Evolutionary conservation across 176 grass and related monocot species (phyloP).

Genomic region (Alloteropsis semialata): DNA sequence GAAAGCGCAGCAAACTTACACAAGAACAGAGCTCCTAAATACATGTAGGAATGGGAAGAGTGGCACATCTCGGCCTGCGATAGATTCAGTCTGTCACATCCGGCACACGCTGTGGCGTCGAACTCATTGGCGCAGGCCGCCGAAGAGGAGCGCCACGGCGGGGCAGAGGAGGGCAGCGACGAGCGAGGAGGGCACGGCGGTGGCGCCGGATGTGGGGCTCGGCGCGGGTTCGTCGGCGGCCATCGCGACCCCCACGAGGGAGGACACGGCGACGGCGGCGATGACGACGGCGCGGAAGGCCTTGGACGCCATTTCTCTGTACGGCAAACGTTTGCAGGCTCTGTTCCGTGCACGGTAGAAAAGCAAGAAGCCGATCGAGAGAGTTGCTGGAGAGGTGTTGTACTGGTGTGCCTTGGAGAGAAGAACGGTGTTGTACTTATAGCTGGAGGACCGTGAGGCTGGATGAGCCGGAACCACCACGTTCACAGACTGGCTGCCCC

Average conservation of each 20-base stretch:
- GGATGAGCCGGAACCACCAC: conserved; percentile 9
- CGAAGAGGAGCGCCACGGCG: conserved; percentile 57
- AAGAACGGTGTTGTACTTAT: conserved; percentile 30
- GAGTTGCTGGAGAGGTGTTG: neutral
- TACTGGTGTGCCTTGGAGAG: neutral
- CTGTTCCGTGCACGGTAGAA: neutral
- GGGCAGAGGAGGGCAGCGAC: conserved; percentile 55
- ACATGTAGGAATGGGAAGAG: neutral
- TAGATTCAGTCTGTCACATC: no score
- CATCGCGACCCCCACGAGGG: conserved; percentile 33
- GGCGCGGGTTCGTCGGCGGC: conserved; percentile 74
- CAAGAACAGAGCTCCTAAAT: neutral
- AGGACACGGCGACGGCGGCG: conserved; percentile 30
- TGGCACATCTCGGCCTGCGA: no score
- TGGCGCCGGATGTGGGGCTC: conserved; percentile 56
- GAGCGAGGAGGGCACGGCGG: conserved; percentile 33
- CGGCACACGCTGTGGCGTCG: neutral
- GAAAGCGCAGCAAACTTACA: neutral
- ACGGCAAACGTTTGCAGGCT: neutral
- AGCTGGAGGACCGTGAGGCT: neutral
- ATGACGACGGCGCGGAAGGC: conserved; percentile 19
- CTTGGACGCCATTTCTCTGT: conserved; percentile 37
- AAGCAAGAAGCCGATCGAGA: neutral
- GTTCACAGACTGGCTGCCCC: conserved; percentile 6
- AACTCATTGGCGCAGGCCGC: conserved; percentile 44